Base-by-base conservation (phyloP, 2,329 filamentous ascomycete species). In the Penicillium paneum region DNA sequence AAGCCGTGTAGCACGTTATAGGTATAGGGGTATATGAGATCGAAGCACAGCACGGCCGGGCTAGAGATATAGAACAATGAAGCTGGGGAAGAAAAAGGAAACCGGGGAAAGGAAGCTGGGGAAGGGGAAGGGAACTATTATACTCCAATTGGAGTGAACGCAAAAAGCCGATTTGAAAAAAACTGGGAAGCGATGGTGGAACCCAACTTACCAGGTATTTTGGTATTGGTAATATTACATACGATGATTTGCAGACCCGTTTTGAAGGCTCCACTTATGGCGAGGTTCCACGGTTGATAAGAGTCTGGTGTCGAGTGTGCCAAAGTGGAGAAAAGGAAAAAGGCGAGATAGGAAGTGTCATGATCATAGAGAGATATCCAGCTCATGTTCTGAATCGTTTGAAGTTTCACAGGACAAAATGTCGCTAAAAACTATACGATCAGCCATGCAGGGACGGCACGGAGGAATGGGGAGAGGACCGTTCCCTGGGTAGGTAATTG, bases 1-100 rank as follows among this genome's bases (percentile, higher is more conserved):
- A 35, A 50, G 46, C 53, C 41, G n/a, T 46, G 53, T 61, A 65
- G 67, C 65, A 57, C 58, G 57, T 60, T 67, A 62, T 39, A 44
- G 41, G 49, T 10, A 19, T 24, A 35, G 31, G 31, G 34, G 49
- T 38, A 49, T 24, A 24, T 24, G 48, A n/a, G 53, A 57, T 59
- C 55, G 51, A 57, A 55, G 32, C 56, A 64, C 67, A 70, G 67
- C 67, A 61, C 67, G 3, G 26, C 68, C 61, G 44, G 41, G 39
- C 36, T 21, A 17, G 42, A 42, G 32, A 54, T 31, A 59, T 51
- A 46, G 38, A 39, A 21, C 35, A 52, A 42, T 47, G 50, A 50
- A 63, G 48, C 51, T 24, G 47, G 53, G 58, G n/a, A 24, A 24
- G 21, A 24, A 5, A 24, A 24, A 24, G 21, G 21, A 24, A 24